Evolutionary conservation across 2,329 filamentous ascomycete genomes (phyloP).

Genomic region (Neocucurbitaria cava): DNA sequence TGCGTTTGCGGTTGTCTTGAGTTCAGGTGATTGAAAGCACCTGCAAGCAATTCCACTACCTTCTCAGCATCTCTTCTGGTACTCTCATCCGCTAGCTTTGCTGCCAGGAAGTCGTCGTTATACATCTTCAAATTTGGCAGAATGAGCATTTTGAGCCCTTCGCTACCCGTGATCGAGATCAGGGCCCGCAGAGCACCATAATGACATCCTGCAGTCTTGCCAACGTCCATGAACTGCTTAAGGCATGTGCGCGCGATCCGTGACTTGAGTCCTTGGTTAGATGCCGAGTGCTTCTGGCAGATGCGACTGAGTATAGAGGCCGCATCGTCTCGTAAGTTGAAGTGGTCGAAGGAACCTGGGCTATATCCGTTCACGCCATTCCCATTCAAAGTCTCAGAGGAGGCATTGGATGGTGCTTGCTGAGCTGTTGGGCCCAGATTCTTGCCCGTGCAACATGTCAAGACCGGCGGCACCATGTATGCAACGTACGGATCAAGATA

Average conservation of each 20-base stretch:
- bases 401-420: slow-evolving; percentile 56
- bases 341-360: slow-evolving; percentile 62
- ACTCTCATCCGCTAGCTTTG: slow-evolving; percentile 58
- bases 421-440: slow-evolving; percentile 70
- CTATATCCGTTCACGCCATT: slow-evolving; percentile 31
- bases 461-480: slow-evolving; percentile 80
- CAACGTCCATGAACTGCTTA: slow-evolving; percentile 88
- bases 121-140: slow-evolving; percentile 71
- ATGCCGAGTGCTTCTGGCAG: slow-evolving; percentile 78
- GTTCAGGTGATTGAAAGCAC: slow-evolving; percentile 62
- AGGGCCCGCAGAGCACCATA: slow-evolving; percentile 89
- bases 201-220: slow-evolving; percentile 81
- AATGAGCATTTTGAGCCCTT: slow-evolving; percentile 67
- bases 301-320: slow-evolving; percentile 82
- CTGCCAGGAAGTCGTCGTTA: slow-evolving; percentile 63
- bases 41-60: slow-evolving; percentile 64
- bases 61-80: slow-evolving; percentile 66
- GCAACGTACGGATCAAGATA: slow-evolving; percentile 75
- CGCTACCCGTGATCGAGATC: slow-evolving; percentile 75
- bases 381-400: slow-evolving; percentile 55
- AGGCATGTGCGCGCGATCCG: slow-evolving; percentile 92
- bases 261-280: slow-evolving; percentile 81
- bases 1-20: slow-evolving; percentile 50
- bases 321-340: slow-evolving; percentile 82
- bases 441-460: slow-evolving; percentile 88